Base-by-base conservation (phyloP, 2,329 filamentous ascomycete species). In the Botrytis cinerea region DNA sequence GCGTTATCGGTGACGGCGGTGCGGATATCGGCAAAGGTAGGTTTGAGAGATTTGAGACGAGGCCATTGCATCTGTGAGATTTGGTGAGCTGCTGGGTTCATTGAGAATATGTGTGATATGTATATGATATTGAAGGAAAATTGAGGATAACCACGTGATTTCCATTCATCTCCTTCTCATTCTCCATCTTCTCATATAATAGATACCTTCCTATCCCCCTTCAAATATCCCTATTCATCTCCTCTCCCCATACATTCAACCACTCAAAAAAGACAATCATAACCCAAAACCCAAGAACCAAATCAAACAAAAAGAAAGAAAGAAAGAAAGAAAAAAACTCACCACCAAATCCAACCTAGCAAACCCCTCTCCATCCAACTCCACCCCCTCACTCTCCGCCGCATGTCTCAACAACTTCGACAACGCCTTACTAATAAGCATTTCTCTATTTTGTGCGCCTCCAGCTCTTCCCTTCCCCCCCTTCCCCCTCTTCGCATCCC, bases 21-120 rank as follows among this genome's bases (percentile, higher is more conserved):
- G 71, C 88, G 85, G 75, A 99, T 86, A 77, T 98, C 95, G 3
- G 86, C 83, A 73, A 97, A 88, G 0, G 91, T 92, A n/a, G 92
- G 88, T 75, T 92, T 86, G 16, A 97, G 86, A 6, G 88, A 89
- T 75, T 75, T 89, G 72, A 98, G 74, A 79, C 82, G 78, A 76
- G 80, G 73, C 82, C 81, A 82, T 78, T 79, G 72, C 74, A 81
- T 77, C 80, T 82, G 59, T 54, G n/a, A 28, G 20, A 57, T 20
- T 59, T 32, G 32, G 32, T 73, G 9, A 73, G 46, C 25, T 54
- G 16, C 2, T 68, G 10, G 14, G 25, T 54, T 22, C 4, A 20
- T 9, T 16, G 7, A 8, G 18, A 2, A 38, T 45, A 28, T 8
- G 22, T 28, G 35, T 43, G 35, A 38, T 51, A 4, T 18, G 4